Base-by-base conservation (phyloP, 2,329 filamentous ascomycete species). In the Falciphora oryzae region DNA sequence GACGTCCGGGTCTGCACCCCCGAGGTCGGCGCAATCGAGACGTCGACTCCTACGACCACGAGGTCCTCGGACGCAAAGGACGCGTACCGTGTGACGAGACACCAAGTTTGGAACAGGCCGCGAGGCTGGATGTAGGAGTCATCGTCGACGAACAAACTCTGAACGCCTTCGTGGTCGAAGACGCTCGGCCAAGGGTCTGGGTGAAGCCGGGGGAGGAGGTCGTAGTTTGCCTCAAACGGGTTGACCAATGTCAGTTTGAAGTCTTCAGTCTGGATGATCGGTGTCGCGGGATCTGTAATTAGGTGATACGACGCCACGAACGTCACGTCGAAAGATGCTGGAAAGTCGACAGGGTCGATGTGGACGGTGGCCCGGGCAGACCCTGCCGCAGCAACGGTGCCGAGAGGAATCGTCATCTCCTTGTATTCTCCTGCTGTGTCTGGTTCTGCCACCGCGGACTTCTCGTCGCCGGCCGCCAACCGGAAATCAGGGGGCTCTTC, bases 171-270 rank as follows among this genome's bases (percentile, higher is more conserved):
- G 25, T 84, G 79, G 63, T 87, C 83, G 75, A 98, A 99, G 70
- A 96, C 88, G 73, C 89, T 93, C 1, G 95, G 93, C 94, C 95
- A 99, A 2, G 86, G 81, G 61, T 90, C 88, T 0, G 83, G 76
- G 74, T 97, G 90, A 4, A 97, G 80, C 13, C 90, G 85, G 14
- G 95, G 93, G 16, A 89, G 83, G 67, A 98, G 86, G 67, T 96
- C 92, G 74, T 96, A 97, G 71, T 91, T 95, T 22, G 93, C 91
- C 76, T 97, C 93, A 70, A 99, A 98, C 0, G 94, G 92, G 62
- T 87, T 89, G 64, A 92, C 86, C 64, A 97, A 84, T 53, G 87
- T 84, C 6, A 98, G 75, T 63, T 89, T 87, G 56, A 90, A 83
- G 1, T 86, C 82, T 28, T 89, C 78, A 2, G 84, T 85, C 75